phyloP scores from a whole-genome alignment of 768 basidiomycete genomes.

The Daedaleopsis sinensis region DNA sequence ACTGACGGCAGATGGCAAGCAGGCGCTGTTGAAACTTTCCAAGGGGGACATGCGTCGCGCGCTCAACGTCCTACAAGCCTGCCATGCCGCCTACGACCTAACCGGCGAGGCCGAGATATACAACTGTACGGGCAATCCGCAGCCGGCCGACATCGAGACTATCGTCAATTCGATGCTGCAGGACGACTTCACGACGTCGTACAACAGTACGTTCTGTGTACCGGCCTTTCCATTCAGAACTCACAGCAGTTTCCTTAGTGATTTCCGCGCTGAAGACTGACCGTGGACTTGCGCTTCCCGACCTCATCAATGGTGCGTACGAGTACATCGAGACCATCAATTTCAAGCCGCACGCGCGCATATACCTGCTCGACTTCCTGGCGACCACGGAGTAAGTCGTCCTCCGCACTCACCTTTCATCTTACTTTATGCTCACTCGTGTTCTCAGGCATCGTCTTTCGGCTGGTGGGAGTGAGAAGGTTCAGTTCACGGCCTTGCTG shows the following conservation, averaged over 20 bases:
- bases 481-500: slow-evolving; percentile 89
- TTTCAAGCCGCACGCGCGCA: slow-evolving; percentile 80
- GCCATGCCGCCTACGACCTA: slow-evolving; percentile 93
- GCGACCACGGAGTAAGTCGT: slow-evolving; percentile 90
- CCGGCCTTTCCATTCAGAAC: neutral
- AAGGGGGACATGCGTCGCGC: slow-evolving; percentile 98
- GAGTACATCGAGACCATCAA: slow-evolving; percentile 89
- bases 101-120: slow-evolving; percentile 92
- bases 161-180: slow-evolving; percentile 95
- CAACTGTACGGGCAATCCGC: slow-evolving; percentile 95
- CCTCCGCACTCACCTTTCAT: neutral
- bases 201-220: slow-evolving; percentile 59
- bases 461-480: slow-evolving; percentile 91
- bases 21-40: slow-evolving; percentile 90
- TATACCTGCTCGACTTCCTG: slow-evolving; percentile 90
- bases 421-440: neutral
- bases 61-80: slow-evolving; percentile 95
- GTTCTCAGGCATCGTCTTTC: slow-evolving; percentile 79
- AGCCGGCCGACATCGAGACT: slow-evolving; percentile 91
- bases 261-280: slow-evolving; percentile 87
- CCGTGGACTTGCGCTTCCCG: slow-evolving; percentile 92
- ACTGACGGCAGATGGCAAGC: slow-evolving; percentile 82
- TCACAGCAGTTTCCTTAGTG: slow-evolving; percentile 49
- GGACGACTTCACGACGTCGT: slow-evolving; percentile 93
- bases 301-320: slow-evolving; percentile 88